phyloP scores from a whole-genome alignment of 805 yeast genomes.

The Wickerhamomyces mucosus region DNA sequence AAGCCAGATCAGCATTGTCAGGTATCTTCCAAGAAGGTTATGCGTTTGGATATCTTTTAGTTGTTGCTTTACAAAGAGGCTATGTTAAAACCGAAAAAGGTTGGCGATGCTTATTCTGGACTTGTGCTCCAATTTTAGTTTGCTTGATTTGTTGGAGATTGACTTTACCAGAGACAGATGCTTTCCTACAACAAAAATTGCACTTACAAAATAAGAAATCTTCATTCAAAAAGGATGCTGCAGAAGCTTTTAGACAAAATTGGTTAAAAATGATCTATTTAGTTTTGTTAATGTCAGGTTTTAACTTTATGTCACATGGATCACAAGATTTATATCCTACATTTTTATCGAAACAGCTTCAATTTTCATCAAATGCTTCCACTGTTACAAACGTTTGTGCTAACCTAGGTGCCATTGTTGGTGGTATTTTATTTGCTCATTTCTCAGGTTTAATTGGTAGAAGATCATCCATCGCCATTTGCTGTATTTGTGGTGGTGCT shows the following conservation, averaged over 20 bases:
- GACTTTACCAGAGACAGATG: constrained; percentile 41
- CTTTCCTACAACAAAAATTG: constrained; percentile 33
- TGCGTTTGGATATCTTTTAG: constrained; percentile 58
- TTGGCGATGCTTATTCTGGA: constrained; percentile 65
- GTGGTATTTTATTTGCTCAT: constrained; percentile 49
- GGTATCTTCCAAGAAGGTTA: constrained; percentile 79
- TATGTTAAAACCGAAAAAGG: constrained; percentile 41
- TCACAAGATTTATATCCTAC: constrained; percentile 58
- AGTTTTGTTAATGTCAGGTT: constrained; percentile 52
- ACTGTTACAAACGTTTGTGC: constrained; percentile 51
- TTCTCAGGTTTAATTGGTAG: constrained; percentile 46
- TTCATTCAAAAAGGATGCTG: constrained; percentile 24
- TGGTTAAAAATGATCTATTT: constrained; percentile 53
- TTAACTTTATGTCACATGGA: constrained; percentile 55
- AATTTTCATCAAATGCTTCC: constrained; percentile 31
- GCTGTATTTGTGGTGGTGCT: constrained; percentile 49
- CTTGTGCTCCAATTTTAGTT: constrained; percentile 50
- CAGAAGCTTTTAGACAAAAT: constrained; percentile 31
- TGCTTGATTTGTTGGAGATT: constrained; percentile 33
- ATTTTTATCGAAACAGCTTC: constrained; percentile 36
- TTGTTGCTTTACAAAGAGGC: constrained; percentile 56
- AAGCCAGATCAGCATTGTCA: constrained; percentile 47
- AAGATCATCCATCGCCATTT: constrained; percentile 40
- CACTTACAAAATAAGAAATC: constrained; percentile 23
- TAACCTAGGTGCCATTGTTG: constrained; percentile 47